Evolutionary conservation across 2,329 filamentous ascomycete genomes (phyloP).

Genomic region (Pseudogymnoascus sp.): DNA sequence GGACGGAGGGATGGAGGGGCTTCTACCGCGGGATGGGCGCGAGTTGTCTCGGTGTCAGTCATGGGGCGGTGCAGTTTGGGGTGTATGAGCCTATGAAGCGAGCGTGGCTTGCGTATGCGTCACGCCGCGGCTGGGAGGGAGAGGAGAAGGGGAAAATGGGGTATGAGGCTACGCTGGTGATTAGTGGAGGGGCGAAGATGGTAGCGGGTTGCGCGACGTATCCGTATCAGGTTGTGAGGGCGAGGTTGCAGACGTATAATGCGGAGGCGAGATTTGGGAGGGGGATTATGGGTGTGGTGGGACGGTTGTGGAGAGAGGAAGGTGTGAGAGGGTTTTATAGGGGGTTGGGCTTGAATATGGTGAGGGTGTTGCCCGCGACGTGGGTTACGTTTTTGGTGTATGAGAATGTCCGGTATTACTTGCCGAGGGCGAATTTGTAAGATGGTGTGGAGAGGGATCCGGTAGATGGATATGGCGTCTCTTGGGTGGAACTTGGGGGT

Average conservation of each 20-base stretch:
- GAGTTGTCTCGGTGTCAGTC: constrained; percentile 76
- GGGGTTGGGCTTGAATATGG: constrained; percentile 78
- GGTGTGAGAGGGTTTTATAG: constrained; percentile 83
- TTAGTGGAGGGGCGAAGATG: constrained; percentile 76
- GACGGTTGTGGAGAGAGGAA: constrained; percentile 70
- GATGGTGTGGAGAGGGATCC: not conserved
- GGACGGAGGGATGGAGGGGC: constrained; percentile 64
- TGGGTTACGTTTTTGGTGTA: constrained; percentile 97
- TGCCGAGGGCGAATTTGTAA: constrained; percentile 36
- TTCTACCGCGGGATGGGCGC: constrained; percentile 85
- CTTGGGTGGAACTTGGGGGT: not conserved
- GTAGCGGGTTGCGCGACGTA: constrained; percentile 87
- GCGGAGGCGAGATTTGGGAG: constrained; percentile 66
- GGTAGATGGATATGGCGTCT: not conserved
- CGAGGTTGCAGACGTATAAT: constrained; percentile 82
- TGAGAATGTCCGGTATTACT: constrained; percentile 77
- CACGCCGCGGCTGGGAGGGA: constrained; percentile 28
- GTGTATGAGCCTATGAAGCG: constrained; percentile 71
- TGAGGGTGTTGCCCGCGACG: constrained; percentile 86
- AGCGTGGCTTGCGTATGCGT: constrained; percentile 44
- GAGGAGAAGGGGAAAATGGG: constrained; percentile 12
- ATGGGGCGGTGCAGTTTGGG: constrained; percentile 92
- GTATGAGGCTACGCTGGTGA: constrained; percentile 55
- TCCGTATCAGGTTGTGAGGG: constrained; percentile 87
- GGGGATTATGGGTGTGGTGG: constrained; percentile 61